Evolutionary conservation across 495 filamentous ascomycete species (phyloP), one percentile per base, ranked within the genome.

Genomic region (Aspergillus carlsbadensis): DNA sequence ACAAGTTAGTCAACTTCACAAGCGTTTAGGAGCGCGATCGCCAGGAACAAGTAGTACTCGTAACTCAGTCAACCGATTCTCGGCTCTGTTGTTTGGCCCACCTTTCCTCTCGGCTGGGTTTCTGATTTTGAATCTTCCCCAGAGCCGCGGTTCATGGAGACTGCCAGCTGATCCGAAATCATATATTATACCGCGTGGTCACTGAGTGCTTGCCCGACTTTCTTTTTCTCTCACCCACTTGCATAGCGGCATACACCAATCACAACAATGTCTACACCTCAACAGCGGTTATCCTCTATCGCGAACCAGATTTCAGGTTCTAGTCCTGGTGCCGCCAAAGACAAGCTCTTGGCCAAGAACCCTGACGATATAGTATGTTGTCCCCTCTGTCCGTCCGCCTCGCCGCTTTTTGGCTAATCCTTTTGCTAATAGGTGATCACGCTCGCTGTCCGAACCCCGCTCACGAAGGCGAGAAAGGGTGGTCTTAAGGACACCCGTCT

Each of bases 401-500:
- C 6, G 8, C 2, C 34, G n/a, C 26, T 35, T 46, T 1, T 20
- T 6, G 24, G 8, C 39, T 42, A 14, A 40, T 20, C 21, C 37
- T 47, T 52, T 11, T 1, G 6, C 33, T 29, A n/a, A 55, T 40
- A 78, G 75, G 93, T 98, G 59, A 95, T 98, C 65, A 95, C 90
- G 10, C 81, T 90, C 58, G 87, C 89, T 10, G 78, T 89, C 47
- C 82, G 90, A 20, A 92, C 90, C 15, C 87, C 90, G 0, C 83
- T 95, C 49, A 83, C 87, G 44, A 95, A 93, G 70, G 88, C 80
- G 50, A 73, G 76, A 61, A 91, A 90, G 74, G 93, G 93, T 63
- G 90, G 93, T 11, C 82, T 98, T 71, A 96, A 96, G 77, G 93
- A 98, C 69, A 96, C 93, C 15, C 76, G 78, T 4, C 76, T 97